These are phyloP conservation scores for Chalciporus piperatus DNA, from an alignment of 768 basidiomycete species.

Conservation along the genomic window DNA sequence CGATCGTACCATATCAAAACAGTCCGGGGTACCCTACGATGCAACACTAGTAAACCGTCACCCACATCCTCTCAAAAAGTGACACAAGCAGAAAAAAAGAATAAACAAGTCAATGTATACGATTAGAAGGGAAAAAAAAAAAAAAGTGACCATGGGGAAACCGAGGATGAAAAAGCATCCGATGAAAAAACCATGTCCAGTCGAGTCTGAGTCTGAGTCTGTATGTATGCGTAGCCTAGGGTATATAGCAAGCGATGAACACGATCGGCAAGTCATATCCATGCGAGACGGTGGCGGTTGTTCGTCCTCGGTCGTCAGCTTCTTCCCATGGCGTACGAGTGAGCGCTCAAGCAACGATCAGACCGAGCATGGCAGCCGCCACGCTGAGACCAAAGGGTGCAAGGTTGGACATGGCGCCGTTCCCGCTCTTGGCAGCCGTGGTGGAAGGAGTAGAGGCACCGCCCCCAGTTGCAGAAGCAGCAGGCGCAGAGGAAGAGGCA, in stretches of 20 bases:
- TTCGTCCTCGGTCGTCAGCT: neutral
- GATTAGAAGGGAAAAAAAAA: too few relatives aligned
- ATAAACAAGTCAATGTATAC: neutral
- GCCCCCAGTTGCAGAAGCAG: slow-evolving; percentile 24
- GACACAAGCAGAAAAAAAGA: too few relatives aligned
- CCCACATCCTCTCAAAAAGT: neutral
- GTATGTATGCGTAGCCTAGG: too few relatives aligned
- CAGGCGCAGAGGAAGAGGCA: slow-evolving; percentile 25
- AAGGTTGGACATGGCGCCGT: slow-evolving; percentile 16
- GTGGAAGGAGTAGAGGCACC: slow-evolving; percentile 18
- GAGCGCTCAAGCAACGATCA: slow-evolving; percentile 24
- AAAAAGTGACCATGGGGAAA: neutral
- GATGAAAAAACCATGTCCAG: too few relatives aligned
- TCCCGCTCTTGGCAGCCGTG: slow-evolving; percentile 11
- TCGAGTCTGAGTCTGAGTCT: too few relatives aligned
- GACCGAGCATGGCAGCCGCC: slow-evolving; percentile 27
- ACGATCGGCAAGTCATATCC: too few relatives aligned
- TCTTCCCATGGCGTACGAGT: neutral
- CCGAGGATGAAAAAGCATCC: too few relatives aligned
- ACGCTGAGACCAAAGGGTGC: slow-evolving; percentile 29
- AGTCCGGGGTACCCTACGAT: neutral
- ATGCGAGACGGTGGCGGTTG: too few relatives aligned
- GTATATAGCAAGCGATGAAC: too few relatives aligned
- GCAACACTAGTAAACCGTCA: neutral
- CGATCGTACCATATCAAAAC: neutral